Evolutionary conservation across 1,284 basidiomycete species (phyloP).

Genomic region (Pascua guehoae): DNA sequence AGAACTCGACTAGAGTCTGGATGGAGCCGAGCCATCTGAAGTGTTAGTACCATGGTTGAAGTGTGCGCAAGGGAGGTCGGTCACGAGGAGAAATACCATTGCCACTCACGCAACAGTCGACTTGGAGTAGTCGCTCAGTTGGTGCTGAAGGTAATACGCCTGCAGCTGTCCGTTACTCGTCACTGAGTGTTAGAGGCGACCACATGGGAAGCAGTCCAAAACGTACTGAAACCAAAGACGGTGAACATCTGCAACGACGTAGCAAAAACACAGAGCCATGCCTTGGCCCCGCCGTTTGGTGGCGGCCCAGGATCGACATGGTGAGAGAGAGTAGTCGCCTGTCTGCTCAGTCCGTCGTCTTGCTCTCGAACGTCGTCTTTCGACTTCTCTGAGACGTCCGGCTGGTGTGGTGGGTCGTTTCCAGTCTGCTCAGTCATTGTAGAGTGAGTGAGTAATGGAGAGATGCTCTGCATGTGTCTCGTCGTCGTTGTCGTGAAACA

Average conservation of each 20-base stretch:
- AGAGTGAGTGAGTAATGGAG: no score
- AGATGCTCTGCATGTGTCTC: no score
- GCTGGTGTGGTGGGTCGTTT: no score
- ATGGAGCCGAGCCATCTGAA: slow-evolving; percentile 42
- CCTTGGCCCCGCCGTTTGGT: slow-evolving; percentile 44
- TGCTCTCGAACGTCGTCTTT: no score
- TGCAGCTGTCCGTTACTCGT: slow-evolving; percentile 41
- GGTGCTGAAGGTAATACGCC: slow-evolving; percentile 37
- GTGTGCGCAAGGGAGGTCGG: neutral
- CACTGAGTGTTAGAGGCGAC: slow-evolving; percentile 15
- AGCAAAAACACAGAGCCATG: slow-evolving; percentile 40
- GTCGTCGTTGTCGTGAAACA: no score
- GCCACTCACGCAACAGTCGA: slow-evolving; percentile 38
- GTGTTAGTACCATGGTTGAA: neutral
- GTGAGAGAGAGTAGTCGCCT: neutral
- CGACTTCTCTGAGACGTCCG: no score
- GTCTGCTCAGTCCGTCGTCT: no score
- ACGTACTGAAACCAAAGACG: slow-evolving; percentile 44
- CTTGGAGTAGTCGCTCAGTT: slow-evolving; percentile 32
- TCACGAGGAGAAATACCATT: neutral
- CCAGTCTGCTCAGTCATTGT: no score
- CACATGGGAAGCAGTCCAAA: neutral
- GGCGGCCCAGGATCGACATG: slow-evolving; percentile 35
- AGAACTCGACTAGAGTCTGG: slow-evolving; percentile 35
- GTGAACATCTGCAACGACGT: slow-evolving; percentile 41